phyloP scores from a whole-genome alignment of 1,139 yeast genomes.

The Kodamaea arcana region DNA sequence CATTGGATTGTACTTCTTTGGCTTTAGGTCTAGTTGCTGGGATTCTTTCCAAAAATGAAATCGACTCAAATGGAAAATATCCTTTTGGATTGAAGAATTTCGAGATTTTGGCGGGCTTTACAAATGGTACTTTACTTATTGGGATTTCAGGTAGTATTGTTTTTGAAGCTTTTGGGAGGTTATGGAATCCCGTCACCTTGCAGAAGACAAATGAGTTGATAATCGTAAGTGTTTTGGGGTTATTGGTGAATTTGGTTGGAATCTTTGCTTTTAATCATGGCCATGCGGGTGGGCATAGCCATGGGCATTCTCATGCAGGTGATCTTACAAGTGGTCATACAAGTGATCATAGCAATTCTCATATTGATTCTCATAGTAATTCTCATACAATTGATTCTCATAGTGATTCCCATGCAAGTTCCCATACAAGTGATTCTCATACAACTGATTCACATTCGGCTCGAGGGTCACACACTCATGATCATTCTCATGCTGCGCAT shows the following conservation, averaged over 20 bases:
- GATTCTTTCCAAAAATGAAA: slow-evolving; percentile 42
- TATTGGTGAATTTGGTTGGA: slow-evolving; percentile 86
- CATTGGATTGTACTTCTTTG: slow-evolving; percentile 86
- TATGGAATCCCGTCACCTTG: slow-evolving; percentile 69
- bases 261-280: slow-evolving; percentile 88
- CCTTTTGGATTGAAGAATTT: slow-evolving; percentile 86
- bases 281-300: slow-evolving; percentile 25
- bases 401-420: slow-evolving; percentile 9
- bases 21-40: slow-evolving; percentile 90
- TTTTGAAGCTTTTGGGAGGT: slow-evolving; percentile 80
- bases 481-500: slow-evolving; percentile 12
- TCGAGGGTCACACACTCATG: slow-evolving; percentile 2
- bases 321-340: slow-evolving; percentile 16
- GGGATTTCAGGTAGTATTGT: slow-evolving; percentile 88
- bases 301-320: slow-evolving; percentile 21
- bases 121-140: slow-evolving; percentile 82
- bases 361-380: slow-evolving; percentile 12
- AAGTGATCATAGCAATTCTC: background rate
- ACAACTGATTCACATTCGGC: slow-evolving; percentile 9
- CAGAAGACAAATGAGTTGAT: slow-evolving; percentile 83
- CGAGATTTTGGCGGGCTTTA: slow-evolving; percentile 91
- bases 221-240: slow-evolving; percentile 78
- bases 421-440: background rate
- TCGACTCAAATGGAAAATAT: slow-evolving; percentile 58
- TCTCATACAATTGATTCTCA: background rate